Percentiles rank a stretch among this genome's conserved stretches.
phyloP scores from a whole-genome alignment of 192 early-diverging fungal genomes.

The Linnemannia schmuckeri region DNA sequence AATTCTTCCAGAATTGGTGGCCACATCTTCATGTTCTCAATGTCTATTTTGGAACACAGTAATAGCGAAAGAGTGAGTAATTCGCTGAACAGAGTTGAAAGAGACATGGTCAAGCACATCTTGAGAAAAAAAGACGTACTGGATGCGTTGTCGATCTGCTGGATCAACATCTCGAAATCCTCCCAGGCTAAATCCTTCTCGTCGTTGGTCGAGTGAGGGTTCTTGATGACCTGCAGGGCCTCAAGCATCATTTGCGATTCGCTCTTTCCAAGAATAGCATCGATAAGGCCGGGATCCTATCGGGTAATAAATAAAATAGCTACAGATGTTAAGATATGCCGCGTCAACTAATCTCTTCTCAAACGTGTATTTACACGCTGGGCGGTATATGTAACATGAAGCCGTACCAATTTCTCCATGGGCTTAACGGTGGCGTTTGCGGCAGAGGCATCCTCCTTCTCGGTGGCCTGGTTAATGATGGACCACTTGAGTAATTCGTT shows the following conservation, averaged over 20 bases:
- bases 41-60: constrained; percentile 62
- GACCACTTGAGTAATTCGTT: constrained; percentile 91
- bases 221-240: constrained; percentile 78
- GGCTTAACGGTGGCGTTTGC: constrained; percentile 45
- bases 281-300: constrained; percentile 88
- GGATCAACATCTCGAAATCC: constrained; percentile 85
- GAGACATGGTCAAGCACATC: background rate
- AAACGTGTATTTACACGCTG: background rate
- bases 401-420: constrained; percentile 47
- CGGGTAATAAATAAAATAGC: background rate
- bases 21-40: constrained; percentile 93
- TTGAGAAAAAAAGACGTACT: constrained; percentile 66
- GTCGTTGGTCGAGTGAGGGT: constrained; percentile 68
- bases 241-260: constrained; percentile 91
- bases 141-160: constrained; percentile 46
- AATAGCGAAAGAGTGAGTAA: background rate
- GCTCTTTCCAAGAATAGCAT: constrained; percentile 93
- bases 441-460: constrained; percentile 72
- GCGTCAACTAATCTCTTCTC: background rate
- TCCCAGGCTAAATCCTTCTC: constrained; percentile 89
- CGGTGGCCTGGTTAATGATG: constrained; percentile 78
- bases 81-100: background rate
- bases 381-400: constrained; percentile 3
- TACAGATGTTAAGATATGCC: background rate
- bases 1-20: constrained; percentile 75